Evolutionary conservation across 2,329 filamentous ascomycete genomes (phyloP).

Genomic region (Didymella pinodella): DNA sequence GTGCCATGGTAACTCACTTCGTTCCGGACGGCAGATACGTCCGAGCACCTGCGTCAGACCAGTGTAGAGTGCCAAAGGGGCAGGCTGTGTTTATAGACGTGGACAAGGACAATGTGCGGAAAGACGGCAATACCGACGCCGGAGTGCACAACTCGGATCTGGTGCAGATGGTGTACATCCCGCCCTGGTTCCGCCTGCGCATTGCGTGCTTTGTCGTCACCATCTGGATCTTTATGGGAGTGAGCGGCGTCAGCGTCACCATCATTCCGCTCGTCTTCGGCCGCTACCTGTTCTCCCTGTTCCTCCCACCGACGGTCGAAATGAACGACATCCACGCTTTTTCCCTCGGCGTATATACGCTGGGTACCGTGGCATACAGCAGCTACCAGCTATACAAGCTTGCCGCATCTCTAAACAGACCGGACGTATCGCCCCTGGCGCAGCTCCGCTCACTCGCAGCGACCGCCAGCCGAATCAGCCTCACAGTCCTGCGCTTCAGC

Average conservation of each 20-base stretch:
- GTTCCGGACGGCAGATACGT: conserved; percentile 81
- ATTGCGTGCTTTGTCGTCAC: conserved; percentile 86
- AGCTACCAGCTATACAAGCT: conserved; percentile 60
- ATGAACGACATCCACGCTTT: conserved; percentile 98
- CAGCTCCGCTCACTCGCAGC: conserved; percentile 39
- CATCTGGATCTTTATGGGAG: conserved; percentile 92
- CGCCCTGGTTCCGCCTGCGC: conserved; percentile 81
- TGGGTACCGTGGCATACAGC: conserved; percentile 72
- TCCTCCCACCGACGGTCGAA: conserved; percentile 69
- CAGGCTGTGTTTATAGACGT: conserved; percentile 81
- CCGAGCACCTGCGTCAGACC: conserved; percentile 91
- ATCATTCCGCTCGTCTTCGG: conserved; percentile 88
- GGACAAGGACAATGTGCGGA: conserved; percentile 69
- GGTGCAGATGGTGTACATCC: conserved; percentile 70
- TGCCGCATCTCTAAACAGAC: conserved; percentile 33
- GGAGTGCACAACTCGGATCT: conserved; percentile 55
- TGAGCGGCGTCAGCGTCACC: conserved; percentile 84
- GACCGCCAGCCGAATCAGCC: conserved; percentile 37
- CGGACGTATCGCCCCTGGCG: conserved; percentile 41
- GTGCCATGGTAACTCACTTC: conserved; percentile 60
- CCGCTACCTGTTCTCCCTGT: conserved; percentile 74
- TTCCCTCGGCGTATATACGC: conserved; percentile 83
- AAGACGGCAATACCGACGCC: conserved; percentile 63
- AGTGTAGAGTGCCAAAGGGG: conserved; percentile 91
- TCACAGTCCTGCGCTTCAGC: conserved; percentile 61